Evolutionary conservation across 2,329 filamentous ascomycete genomes (phyloP).

Genomic region (Botrytis deweyae): DNA sequence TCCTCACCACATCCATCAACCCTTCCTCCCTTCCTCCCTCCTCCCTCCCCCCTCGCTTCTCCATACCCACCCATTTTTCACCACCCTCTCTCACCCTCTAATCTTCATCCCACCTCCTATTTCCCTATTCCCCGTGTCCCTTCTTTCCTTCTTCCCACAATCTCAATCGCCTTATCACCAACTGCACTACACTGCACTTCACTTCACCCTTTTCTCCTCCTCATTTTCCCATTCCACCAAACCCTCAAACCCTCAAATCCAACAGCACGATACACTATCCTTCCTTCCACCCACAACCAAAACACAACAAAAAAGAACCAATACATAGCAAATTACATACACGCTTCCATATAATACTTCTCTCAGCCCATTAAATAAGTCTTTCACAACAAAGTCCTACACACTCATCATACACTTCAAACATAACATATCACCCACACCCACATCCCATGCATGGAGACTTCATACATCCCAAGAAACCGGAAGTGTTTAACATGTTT

Average conservation of each 20-base stretch:
- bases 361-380: too few species aligned
- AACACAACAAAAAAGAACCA: too few species aligned
- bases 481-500: neutral
- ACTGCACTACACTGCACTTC: neutral
- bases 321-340: too few species aligned
- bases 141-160: neutral
- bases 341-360: too few species aligned
- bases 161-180: neutral
- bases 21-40: too few species aligned
- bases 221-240: neutral
- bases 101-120: rapidly evolving
- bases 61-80: neutral
- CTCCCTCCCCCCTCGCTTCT: neutral
- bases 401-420: neutral
- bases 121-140: neutral
- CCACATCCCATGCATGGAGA: neutral
- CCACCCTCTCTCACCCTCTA: rapidly evolving
- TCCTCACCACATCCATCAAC: neutral
- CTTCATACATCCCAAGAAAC: neutral
- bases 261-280: neutral
- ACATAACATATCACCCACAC: neutral
- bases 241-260: neutral
- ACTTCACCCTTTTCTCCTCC: too few species aligned
- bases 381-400: neutral
- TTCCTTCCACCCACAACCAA: neutral